Evolutionary conservation across 2,329 filamentous ascomycete species (phyloP).

Genomic region (Chaetomium strumarium): DNA sequence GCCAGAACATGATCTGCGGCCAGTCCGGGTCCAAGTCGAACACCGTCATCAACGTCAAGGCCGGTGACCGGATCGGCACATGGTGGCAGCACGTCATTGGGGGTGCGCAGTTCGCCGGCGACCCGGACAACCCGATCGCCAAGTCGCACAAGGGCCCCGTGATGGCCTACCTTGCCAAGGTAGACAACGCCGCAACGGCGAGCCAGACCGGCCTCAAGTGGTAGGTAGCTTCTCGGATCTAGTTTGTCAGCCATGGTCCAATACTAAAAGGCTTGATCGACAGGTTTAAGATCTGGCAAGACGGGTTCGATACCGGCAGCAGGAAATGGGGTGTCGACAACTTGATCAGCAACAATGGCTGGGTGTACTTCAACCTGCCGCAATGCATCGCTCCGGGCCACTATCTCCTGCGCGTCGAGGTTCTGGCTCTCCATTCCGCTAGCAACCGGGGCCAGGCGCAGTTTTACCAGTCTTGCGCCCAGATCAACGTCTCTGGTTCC

Average conservation of each 20-base stretch:
- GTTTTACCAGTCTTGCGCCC: conserved; percentile 41
- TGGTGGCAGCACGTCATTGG: conserved; percentile 51
- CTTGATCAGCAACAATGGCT: conserved; percentile 39
- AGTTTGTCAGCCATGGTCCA: not conserved
- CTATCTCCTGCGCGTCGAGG: conserved; percentile 50
- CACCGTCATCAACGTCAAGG: conserved; percentile 42
- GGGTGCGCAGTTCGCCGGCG: conserved; percentile 43
- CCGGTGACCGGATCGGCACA: conserved; percentile 47
- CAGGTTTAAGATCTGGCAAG: conserved; percentile 49
- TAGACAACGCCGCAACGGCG: conserved; percentile 43
- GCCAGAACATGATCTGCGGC: conserved; percentile 46
- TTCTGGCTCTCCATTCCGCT: conserved; percentile 48
- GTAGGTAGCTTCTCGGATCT: conserved; percentile 20
- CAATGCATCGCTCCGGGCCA: conserved; percentile 46
- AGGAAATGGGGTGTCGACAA: conserved; percentile 45
- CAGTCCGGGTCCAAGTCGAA: conserved; percentile 36
- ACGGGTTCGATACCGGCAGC: conserved; percentile 38
- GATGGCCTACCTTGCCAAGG: conserved; percentile 48
- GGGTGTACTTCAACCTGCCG: conserved; percentile 45
- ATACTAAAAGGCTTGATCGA: conserved; percentile 3
- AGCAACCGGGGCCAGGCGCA: conserved; percentile 33
- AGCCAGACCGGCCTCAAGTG: conserved; percentile 38
- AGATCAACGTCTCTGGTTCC: conserved; percentile 35
- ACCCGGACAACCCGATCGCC: conserved; percentile 50
- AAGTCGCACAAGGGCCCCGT: conserved; percentile 50